Evolutionary conservation across 306 rosid species (phyloP), one percentile per base, ranked within the genome.

Genomic region (Pyrus communis): DNA sequence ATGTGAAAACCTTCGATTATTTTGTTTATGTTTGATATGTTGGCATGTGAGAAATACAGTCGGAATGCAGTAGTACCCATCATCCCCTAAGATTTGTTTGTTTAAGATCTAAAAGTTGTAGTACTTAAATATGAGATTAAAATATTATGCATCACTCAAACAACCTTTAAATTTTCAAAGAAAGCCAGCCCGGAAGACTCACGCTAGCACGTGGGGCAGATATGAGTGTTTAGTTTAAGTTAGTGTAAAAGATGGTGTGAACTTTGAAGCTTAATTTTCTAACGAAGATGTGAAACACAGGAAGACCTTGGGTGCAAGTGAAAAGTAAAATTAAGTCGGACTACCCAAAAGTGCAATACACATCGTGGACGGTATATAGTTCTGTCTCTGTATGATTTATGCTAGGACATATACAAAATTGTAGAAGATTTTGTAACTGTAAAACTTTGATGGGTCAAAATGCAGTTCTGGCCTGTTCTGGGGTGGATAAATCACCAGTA

Each of bases 401-500:
- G 67, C 35, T 76, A 61, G 30, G 33, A 57, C 71, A 27, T 79
- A 25, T 22, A n/a, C 38, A 51, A 71, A 77, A n/a, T 28, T 4
- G 27, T 22, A 5, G 3, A 31, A 19, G 12, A 33, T 81, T 58
- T 67, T 31, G 45, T 77, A 66, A 85, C 40, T 55, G 62, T 43
- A 60, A 76, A 81, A 76, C 65, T 69, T 38, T 40, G 43, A 33
- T 57, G 72, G 76, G 76, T 84, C 61, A 42, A 84, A 73, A 59
- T 85, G 86, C 97, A 95, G 97, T 85, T 92, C 85, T 89, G 95
- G 95, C 98, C 97, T 4, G 89, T 85, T 83, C 87, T 88, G 68
- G 97, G 96, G 23, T 92, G 91, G 96, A 86, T 95, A 85, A 95
- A 95, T 76, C 93, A 92, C 92, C 89, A 88, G 78, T 95, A 84